Conservation (phyloP, 345 rosid species). For the Salix udensis region DNA sequence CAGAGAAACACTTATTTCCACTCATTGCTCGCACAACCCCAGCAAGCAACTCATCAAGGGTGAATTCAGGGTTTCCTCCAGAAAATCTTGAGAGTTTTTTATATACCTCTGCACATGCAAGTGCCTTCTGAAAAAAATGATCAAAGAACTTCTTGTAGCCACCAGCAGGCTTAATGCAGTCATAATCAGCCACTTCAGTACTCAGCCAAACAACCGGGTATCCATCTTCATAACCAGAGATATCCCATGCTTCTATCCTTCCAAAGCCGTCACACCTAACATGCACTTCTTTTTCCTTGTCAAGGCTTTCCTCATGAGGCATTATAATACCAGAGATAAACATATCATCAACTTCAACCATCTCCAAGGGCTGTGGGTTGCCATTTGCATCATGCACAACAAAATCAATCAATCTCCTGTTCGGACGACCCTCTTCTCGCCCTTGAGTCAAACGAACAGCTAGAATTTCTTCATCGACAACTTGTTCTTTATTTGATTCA, state of each 20-base stretch:
- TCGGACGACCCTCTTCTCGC: constrained; percentile 17
- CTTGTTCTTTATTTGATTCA: constrained; percentile 42
- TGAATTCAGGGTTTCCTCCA: constrained; percentile 23
- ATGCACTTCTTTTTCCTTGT: constrained; percentile 14
- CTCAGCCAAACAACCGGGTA: constrained; percentile 29
- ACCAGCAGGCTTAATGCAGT: constrained; percentile 24
- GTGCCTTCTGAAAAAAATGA: constrained; percentile 25
- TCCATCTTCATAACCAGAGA: constrained; percentile 33
- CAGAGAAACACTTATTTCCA: constrained; percentile 19
- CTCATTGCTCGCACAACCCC: constrained; percentile 32
- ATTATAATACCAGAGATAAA: constrained; percentile 24
- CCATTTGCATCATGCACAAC: constrained; percentile 24
- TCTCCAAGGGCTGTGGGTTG: constrained; percentile 22
- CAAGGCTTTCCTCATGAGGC: constrained; percentile 16
- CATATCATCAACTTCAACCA: constrained; percentile 25
- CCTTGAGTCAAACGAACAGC: constrained; percentile 22
- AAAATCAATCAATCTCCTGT: constrained; percentile 25
- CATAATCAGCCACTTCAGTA: constrained; percentile 27
- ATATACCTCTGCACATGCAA: constrained; percentile 20
- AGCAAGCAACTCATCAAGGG: constrained; percentile 32
- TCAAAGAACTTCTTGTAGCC: constrained; percentile 19
- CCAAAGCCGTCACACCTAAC: constrained; percentile 31
- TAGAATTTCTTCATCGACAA: constrained; percentile 45
- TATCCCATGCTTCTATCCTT: constrained; percentile 25
- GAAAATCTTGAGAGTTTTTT: constrained; percentile 24